Conservation (phyloP, 192 early-diverging fungal genomes). For the Paraglomus brasilianum region DNA sequence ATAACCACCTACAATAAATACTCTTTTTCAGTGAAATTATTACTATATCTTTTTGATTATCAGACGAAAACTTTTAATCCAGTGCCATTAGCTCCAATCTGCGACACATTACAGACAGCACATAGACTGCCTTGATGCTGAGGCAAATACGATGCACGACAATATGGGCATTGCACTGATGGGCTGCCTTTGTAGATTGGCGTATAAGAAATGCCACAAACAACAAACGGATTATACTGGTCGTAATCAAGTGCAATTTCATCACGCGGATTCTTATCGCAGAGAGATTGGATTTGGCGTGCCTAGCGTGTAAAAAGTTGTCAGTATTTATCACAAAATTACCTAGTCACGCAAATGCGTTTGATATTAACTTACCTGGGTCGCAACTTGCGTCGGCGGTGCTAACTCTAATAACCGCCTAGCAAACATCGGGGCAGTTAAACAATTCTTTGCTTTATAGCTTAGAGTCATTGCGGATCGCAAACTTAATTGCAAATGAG, state of each 20-base stretch:
- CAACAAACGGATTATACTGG: constrained; percentile 91
- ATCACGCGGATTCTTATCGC: constrained; percentile 79
- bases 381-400: constrained; percentile 73
- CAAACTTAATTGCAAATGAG: constrained; percentile 86
- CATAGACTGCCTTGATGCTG: constrained; percentile 79
- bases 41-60: no score
- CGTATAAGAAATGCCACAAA: constrained; percentile 80
- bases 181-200: constrained; percentile 91
- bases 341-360: not conserved
- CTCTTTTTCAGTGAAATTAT: no score
- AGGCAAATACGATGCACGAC: constrained; percentile 82
- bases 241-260: constrained; percentile 86
- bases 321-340: not conserved
- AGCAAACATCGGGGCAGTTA: constrained; percentile 84
- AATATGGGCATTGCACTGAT: constrained; percentile 80
- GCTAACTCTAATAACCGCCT: constrained; percentile 86
- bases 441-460: constrained; percentile 82
- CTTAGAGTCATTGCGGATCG: constrained; percentile 84
- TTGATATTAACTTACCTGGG: constrained; percentile 53
- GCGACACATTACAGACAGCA: constrained; percentile 81
- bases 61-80: constrained; percentile 60
- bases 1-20: no score
- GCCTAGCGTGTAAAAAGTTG: constrained; percentile 42
- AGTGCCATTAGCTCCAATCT: constrained; percentile 74
- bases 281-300: constrained; percentile 70